Conservation (phyloP, 2,329 filamentous ascomycete genomes). For the Ceratocystis albifundus region DNA sequence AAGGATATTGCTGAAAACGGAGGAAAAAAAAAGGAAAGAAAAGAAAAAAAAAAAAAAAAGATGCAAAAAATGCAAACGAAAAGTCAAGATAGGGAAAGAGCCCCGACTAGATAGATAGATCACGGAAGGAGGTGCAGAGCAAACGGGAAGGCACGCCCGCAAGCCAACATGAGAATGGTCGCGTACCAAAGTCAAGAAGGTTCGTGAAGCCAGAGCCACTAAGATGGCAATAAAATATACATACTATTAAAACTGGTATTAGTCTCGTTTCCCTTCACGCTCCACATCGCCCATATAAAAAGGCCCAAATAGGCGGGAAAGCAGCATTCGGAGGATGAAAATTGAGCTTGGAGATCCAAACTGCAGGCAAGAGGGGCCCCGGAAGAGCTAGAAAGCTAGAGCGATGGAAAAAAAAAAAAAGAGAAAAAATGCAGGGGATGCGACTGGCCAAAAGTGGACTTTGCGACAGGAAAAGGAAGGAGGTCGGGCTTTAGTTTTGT, state of each 20-base stretch:
- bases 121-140: neutral
- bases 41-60: neutral
- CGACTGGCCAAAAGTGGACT: constrained; percentile 7
- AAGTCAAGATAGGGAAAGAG: constrained; percentile 8
- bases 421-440: constrained; percentile 8
- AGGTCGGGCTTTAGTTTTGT: constrained; percentile 24
- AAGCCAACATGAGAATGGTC: neutral
- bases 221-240: neutral
- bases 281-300: neutral
- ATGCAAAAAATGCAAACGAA: neutral
- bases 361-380: constrained; percentile 9
- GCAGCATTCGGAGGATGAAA: neutral
- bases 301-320: constrained; percentile 7
- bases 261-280: neutral
- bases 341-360: constrained; percentile 9
- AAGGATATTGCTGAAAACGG: neutral
- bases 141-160: neutral
- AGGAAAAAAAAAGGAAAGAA: neutral
- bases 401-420: neutral
- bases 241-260: neutral
- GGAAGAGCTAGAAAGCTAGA: neutral
- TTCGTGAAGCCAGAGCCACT: neutral
- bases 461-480: constrained; percentile 16
- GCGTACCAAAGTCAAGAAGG: neutral
- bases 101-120: neutral